These are phyloP conservation scores for Oleoguttula mirabilis DNA, from an alignment of 495 filamentous ascomycete genomes.

Conservation along the genomic window DNA sequence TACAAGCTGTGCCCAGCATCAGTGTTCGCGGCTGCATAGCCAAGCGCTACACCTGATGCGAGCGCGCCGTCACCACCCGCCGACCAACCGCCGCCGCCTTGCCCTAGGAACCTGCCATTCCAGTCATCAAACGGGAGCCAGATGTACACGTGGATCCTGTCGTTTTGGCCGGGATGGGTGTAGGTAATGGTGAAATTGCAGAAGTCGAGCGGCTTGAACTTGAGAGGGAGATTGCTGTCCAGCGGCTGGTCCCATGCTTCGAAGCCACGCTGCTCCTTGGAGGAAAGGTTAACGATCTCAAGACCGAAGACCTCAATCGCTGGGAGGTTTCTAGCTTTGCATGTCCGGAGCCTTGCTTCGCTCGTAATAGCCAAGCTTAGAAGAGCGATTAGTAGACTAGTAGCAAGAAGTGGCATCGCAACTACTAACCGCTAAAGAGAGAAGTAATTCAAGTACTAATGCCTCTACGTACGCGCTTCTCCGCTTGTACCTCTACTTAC, in stretches of 20 bases:
- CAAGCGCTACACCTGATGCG: constrained; percentile 5
- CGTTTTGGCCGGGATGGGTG: constrained; percentile 33
- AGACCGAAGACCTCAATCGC: constrained; percentile 7
- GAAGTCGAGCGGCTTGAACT: constrained; percentile 24
- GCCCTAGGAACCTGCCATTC: constrained; percentile 30
- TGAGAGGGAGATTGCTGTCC: neutral
- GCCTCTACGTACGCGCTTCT: too few relatives aligned
- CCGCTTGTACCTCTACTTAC: too few relatives aligned
- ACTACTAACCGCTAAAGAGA: too few relatives aligned
- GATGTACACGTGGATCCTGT: constrained; percentile 28
- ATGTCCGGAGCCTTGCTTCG: constrained; percentile 2
- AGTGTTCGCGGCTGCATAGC: constrained; percentile 16
- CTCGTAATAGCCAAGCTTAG: too few relatives aligned
- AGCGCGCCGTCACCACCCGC: constrained; percentile 9
- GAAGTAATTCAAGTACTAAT: too few relatives aligned
- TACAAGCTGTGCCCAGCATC: constrained; percentile 15
- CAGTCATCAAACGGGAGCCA: constrained; percentile 32
- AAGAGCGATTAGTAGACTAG: too few relatives aligned
- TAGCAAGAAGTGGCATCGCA: too few relatives aligned
- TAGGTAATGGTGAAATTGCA: constrained; percentile 38
- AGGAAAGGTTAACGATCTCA: neutral
- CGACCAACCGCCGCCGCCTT: constrained; percentile 17
- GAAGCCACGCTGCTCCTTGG: constrained; percentile 2
- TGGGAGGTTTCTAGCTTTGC: neutral
- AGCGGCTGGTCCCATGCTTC: neutral